Base-by-base conservation (phyloP, 495 filamentous ascomycete genomes). In the Trichoderma orchidacearum region DNA sequence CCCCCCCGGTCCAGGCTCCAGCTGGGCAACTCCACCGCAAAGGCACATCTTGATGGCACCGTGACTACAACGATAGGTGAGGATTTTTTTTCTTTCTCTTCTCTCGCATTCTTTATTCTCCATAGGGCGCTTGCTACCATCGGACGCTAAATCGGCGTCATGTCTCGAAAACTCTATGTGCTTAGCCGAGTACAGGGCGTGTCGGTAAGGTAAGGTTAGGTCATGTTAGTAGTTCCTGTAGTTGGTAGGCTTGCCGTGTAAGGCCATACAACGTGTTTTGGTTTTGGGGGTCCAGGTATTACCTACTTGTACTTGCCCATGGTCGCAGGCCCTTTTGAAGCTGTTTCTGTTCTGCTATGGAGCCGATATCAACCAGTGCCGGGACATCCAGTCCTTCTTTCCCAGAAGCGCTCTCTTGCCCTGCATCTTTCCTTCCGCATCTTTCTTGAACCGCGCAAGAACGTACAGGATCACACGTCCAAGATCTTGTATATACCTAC, bases 41-140 rank as follows among this genome's bases (percentile, higher is more conserved):
- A 48, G 41, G 41, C 41, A 48, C 41, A 48, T n/a, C n/a, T n/a
- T n/a, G n/a, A n/a, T 48, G 38, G 41, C 41, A 48, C 41, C 41
- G 41, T 48, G 41, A 48, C 41, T 25, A 23, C 32, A 48, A 11
- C 18, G 41, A 48, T 48, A 48, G 41, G 41, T 13, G 41, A 23
- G 6, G 18, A 48, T 23, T 25, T 48, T 48, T 48, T 12, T 48
- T 23, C 18, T 48, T 18, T 38, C 12, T 38, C 9, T 5, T 18
- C n/a, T 41, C 17, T 21, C 36, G 36, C 15, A 15, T 8, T 41
- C 36, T 41, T 3, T 18, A 15, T 17, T 41, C 9, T 41, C n/a
- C 34, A 7, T 4, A 13, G n/a, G 41, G 41, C 41, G 41, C 41
- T 48, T 48, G 41, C 21, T 48, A 48, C 41, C 41, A 48, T 48